Percentiles rank a stretch among this genome's conserved stretches.
phyloP scores from a whole-genome alignment of 2,329 filamentous ascomycete species.

The Xylaria sp. region DNA sequence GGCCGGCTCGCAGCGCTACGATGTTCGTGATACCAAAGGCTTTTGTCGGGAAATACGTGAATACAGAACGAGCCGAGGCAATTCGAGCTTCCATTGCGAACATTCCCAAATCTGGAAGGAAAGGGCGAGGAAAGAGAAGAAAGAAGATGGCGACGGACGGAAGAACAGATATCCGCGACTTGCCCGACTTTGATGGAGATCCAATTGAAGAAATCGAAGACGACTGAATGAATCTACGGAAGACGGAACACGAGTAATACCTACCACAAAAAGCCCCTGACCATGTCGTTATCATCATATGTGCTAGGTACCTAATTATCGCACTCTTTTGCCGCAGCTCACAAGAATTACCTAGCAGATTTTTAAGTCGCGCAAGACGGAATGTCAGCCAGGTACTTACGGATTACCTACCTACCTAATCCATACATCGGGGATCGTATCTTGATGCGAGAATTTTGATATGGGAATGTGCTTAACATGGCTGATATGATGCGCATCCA shows the following conservation, averaged over 20 bases:
- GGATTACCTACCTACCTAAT: too few relatives aligned
- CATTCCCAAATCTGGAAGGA: not conserved
- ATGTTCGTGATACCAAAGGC: slow-evolving; percentile 25
- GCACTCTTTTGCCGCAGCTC: not conserved
- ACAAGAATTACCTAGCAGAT: not conserved
- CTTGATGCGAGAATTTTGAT: too few relatives aligned
- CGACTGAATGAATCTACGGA: slow-evolving; percentile 2
- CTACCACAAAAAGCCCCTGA: too few relatives aligned
- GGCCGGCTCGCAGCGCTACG: slow-evolving; percentile 6
- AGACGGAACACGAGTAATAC: not conserved
- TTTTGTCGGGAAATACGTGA: slow-evolving; percentile 27
- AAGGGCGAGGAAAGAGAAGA: slow-evolving; percentile 5
- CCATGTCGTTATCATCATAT: not conserved
- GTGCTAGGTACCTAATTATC: not conserved
- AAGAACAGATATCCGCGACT: slow-evolving; percentile 29
- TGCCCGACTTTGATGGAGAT: slow-evolving; percentile 29
- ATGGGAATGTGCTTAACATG: too few relatives aligned
- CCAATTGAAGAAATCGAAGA: slow-evolving; percentile 28
- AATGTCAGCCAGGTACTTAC: too few relatives aligned
- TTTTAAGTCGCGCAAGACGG: too few relatives aligned
- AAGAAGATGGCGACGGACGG: slow-evolving; percentile 23
- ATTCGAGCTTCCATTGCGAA: not conserved
- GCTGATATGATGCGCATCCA: not conserved
- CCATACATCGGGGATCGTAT: too few relatives aligned
- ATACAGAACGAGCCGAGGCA: not conserved